phyloP scores from a whole-genome alignment of 2,329 filamentous ascomycete species.

The Verticillium klebahnii region DNA sequence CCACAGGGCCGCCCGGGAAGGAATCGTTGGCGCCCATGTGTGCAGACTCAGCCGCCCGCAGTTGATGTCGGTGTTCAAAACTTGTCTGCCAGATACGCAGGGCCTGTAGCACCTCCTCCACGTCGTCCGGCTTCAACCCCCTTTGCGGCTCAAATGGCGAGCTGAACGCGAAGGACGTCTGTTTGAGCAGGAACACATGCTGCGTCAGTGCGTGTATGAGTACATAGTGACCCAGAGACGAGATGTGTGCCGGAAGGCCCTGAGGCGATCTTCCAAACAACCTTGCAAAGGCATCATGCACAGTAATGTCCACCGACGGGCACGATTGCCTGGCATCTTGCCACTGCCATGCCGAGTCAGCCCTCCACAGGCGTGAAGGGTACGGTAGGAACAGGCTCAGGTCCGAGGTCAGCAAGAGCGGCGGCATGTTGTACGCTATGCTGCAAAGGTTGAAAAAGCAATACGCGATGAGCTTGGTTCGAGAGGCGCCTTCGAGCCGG shows the following conservation, averaged over 20 bases:
- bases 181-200: slow-evolving; percentile 65
- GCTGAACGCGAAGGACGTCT: slow-evolving; percentile 49
- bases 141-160: slow-evolving; percentile 43
- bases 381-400: slow-evolving; percentile 51
- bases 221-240: slow-evolving; percentile 64
- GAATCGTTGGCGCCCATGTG: slow-evolving; percentile 43
- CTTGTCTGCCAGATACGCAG: slow-evolving; percentile 54
- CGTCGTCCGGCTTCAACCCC: slow-evolving; percentile 48
- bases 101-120: slow-evolving; percentile 52
- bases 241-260: slow-evolving; percentile 43
- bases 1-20: slow-evolving; percentile 55
- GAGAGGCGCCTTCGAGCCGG: slow-evolving; percentile 48
- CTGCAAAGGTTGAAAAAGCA: slow-evolving; percentile 61
- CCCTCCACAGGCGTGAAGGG: slow-evolving; percentile 52
- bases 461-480: slow-evolving; percentile 57
- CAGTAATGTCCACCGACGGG: slow-evolving; percentile 44
- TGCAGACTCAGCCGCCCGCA: slow-evolving; percentile 42
- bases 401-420: slow-evolving; percentile 53
- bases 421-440: slow-evolving; percentile 57
- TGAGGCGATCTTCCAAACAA: slow-evolving; percentile 48
- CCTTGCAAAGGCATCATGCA: slow-evolving; percentile 53
- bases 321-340: slow-evolving; percentile 50
- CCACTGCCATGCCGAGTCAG: slow-evolving; percentile 56
- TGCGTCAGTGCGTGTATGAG: slow-evolving; percentile 69
- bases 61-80: slow-evolving; percentile 52